These are phyloP conservation scores for Cyberlindnera mycetangii DNA, from an alignment of 805 yeast genomes.

Conservation along the genomic window DNA sequence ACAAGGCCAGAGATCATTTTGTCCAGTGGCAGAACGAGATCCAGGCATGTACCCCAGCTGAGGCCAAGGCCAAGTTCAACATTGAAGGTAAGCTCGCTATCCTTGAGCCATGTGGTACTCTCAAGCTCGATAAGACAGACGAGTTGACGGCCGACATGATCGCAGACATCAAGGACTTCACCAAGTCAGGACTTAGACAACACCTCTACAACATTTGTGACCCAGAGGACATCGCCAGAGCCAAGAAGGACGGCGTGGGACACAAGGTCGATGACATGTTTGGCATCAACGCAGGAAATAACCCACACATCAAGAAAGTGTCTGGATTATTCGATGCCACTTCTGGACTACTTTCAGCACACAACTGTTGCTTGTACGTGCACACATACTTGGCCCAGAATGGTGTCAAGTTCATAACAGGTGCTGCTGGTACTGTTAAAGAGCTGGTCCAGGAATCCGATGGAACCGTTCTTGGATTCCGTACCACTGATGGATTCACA, in stretches of 20 bases:
- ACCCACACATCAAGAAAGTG: slow-evolving; percentile 21
- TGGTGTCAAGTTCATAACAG: slow-evolving; percentile 37
- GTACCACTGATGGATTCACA: slow-evolving; percentile 27
- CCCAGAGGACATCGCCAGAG: slow-evolving; percentile 31
- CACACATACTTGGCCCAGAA: slow-evolving; percentile 25
- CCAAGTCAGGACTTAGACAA: slow-evolving; percentile 12
- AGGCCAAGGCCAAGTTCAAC: slow-evolving; percentile 15
- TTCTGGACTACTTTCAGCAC: slow-evolving; percentile 34
- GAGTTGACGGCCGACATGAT: slow-evolving; percentile 7
- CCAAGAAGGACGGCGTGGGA: slow-evolving; percentile 30
- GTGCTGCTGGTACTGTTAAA: slow-evolving; percentile 30
- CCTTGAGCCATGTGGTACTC: slow-evolving; percentile 17
- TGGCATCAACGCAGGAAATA: slow-evolving; percentile 15
- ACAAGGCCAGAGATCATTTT: slow-evolving; percentile 18
- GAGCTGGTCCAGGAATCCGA: slow-evolving; percentile 20
- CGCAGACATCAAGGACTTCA: slow-evolving; percentile 9
- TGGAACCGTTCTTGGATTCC: slow-evolving; percentile 19
- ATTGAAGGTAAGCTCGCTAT: slow-evolving; percentile 13
- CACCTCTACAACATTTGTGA: slow-evolving; percentile 28
- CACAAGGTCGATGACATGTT: slow-evolving; percentile 24
- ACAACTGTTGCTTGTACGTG: slow-evolving; percentile 32
- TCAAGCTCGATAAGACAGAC: slow-evolving; percentile 10
- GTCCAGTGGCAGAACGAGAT: slow-evolving; percentile 19
- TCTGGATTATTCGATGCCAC: slow-evolving; percentile 27
- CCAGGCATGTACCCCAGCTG: slow-evolving; percentile 2